Conservation (phyloP, 1,284 basidiomycete genomes). For the Sporisorium reilianum region DNA sequence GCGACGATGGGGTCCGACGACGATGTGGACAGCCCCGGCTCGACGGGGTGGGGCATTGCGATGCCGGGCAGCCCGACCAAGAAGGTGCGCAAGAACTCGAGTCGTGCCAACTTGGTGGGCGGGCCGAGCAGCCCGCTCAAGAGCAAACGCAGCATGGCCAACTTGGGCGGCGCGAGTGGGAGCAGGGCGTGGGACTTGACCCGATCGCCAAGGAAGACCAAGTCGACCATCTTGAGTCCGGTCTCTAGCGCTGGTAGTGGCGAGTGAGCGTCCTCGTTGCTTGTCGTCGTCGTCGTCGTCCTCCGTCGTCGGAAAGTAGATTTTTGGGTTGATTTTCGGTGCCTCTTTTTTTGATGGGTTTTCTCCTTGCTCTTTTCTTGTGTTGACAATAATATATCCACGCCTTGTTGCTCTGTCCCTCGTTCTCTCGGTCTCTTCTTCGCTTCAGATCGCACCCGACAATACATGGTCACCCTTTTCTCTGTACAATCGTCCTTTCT, state of each 20-base stretch:
- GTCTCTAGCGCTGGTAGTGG: slow-evolving; percentile 41
- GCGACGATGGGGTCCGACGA: slow-evolving; percentile 28
- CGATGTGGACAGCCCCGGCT: slow-evolving; percentile 20
- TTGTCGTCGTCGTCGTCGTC: not conserved
- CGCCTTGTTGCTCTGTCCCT: not conserved
- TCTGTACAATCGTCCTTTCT: not conserved
- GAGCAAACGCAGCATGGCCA: slow-evolving; percentile 40
- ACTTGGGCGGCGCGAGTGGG: slow-evolving; percentile 15
- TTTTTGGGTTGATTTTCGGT: slow-evolving; percentile 5
- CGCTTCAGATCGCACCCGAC: not conserved
- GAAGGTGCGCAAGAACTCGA: slow-evolving; percentile 43
- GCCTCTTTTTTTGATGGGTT: not conserved
- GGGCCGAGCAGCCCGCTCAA: slow-evolving; percentile 26
- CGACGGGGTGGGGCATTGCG: not conserved
- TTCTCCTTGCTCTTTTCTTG: slow-evolving; percentile 14
- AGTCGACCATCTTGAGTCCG: slow-evolving; percentile 43
- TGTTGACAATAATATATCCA: not conserved
- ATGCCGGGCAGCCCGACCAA: slow-evolving; percentile 30
- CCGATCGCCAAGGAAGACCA: slow-evolving; percentile 35
- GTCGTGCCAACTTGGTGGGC: slow-evolving; percentile 20
- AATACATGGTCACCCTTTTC: not conserved
- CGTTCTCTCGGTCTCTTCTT: not conserved
- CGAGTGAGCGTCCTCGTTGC: slow-evolving; percentile 2
- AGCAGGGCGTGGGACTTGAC: slow-evolving; percentile 18
- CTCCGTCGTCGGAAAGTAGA: not conserved